Base-by-base conservation (phyloP, 805 yeast species). In the Kodamaea laetipori region DNA sequence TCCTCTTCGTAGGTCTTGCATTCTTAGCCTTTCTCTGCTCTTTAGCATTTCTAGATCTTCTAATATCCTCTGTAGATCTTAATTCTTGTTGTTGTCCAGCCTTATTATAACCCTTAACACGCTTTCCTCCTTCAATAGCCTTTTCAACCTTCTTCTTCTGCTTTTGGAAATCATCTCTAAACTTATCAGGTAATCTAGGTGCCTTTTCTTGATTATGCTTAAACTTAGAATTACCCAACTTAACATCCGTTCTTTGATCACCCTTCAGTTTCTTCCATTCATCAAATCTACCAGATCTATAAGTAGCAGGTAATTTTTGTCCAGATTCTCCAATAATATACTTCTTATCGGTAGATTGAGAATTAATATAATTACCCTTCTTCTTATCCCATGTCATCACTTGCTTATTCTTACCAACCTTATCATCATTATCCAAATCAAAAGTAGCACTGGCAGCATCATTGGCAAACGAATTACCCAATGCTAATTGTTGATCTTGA, bases 311-410 rank as follows among this genome's bases (percentile, higher is more conserved):
- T 38, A 94, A 80, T 60, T 79, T 80, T 55, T 85, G 90, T 6
- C 99, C 99, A 63, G 88, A 84, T 63, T 94, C 99, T 49, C 98
- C 95, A 51, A 89, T 84, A 56, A 94, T 94, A 66, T 76, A 92
- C 67, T 88, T 90, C 66, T 84, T 79, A 57, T 88, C 95, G 15
- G 83, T 71, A 50, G 94, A 87, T 56, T 78, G 82, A 13, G 87
- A 74, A 61, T 87, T 87, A 58, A 90, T 78, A 64, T 87, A 92
- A 52, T 89, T 89, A 57, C 95, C 94, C 64, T 86, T 84, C 77
- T 89, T 88, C 65, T 79, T 86, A 67, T 92, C 97, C 99, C 99
- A 92, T 60, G 80, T 77, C 76, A 86, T 83, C 16, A 82, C 81
- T 59, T 84, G 90, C 47, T 76, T 81, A 62, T 84, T 83, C 38